Conservation (phyloP, 208 protist genomes). For the Leishmania turanica region DNA sequence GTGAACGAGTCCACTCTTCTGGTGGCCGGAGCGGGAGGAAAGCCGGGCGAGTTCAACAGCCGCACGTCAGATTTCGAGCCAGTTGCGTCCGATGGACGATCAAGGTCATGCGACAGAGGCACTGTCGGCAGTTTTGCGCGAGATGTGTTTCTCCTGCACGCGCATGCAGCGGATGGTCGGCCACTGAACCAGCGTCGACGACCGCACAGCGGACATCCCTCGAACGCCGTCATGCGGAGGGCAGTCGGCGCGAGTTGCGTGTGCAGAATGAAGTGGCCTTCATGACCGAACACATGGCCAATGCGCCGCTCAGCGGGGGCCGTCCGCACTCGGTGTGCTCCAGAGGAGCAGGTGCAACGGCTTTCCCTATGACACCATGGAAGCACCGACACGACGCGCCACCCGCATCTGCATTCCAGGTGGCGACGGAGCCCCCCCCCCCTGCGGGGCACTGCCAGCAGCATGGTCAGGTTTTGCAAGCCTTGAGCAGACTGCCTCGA, state of each 20-base stretch:
- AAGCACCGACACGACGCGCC: background rate
- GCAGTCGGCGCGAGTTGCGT: background rate
- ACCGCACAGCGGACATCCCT: background rate
- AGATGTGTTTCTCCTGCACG: background rate
- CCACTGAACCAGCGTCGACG: background rate
- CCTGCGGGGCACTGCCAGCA: background rate
- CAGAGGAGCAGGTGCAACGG: background rate
- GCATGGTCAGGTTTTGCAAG: background rate
- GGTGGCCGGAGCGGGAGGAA: background rate
- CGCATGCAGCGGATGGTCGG: background rate
- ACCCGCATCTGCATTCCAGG: background rate
- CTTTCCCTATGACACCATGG: background rate
- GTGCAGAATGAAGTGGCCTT: background rate
- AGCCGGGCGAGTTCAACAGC: background rate
- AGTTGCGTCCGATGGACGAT: background rate
- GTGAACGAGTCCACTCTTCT: background rate
- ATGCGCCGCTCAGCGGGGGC: background rate
- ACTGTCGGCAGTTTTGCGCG: background rate
- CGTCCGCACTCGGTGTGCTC: background rate
- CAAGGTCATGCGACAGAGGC: background rate
- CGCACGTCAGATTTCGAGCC: background rate
- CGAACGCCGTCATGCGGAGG: background rate
- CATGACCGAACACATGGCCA: background rate
- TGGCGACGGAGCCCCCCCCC: background rate
- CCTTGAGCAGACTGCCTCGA: background rate